phyloP scores from a whole-genome alignment of 345 rosid genomes.

The Acer negundo region DNA sequence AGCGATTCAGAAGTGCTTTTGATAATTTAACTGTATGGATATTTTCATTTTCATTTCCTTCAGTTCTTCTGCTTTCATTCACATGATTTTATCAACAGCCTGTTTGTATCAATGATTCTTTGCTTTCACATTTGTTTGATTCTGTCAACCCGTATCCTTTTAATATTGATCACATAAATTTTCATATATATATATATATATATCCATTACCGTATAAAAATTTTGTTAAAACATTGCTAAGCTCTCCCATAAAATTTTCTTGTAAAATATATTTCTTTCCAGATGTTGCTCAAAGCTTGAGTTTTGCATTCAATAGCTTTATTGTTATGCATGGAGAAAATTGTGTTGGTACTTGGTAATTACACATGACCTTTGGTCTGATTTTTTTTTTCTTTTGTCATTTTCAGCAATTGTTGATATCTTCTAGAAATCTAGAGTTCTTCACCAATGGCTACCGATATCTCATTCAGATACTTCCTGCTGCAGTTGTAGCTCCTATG shows the following conservation, averaged over 20 bases:
- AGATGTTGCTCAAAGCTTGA: constrained; percentile 12
- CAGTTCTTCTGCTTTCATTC: neutral
- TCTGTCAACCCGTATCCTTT: neutral
- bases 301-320: neutral
- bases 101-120: neutral
- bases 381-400: constrained; percentile 16
- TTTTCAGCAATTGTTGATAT: constrained; percentile 79
- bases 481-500: constrained; percentile 98
- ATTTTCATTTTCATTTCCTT: constrained; percentile 22
- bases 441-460: constrained; percentile 95
- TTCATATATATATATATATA: neutral
- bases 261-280: neutral
- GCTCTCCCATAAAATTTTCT: neutral
- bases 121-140: neutral
- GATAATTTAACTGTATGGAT: constrained; percentile 69
- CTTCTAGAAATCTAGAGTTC: constrained; percentile 96
- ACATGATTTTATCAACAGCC: neutral
- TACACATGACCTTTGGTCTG: constrained; percentile 14
- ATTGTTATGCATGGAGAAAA: neutral
- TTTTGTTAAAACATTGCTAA: neutral
- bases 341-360: neutral
- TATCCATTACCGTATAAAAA: neutral
- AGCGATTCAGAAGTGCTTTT: constrained; percentile 87
- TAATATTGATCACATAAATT: neutral
- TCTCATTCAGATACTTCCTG: constrained; percentile 97